Evolutionary conservation across 306 rosid genomes (phyloP).

Genomic region (Oemleria cerasiformis): DNA sequence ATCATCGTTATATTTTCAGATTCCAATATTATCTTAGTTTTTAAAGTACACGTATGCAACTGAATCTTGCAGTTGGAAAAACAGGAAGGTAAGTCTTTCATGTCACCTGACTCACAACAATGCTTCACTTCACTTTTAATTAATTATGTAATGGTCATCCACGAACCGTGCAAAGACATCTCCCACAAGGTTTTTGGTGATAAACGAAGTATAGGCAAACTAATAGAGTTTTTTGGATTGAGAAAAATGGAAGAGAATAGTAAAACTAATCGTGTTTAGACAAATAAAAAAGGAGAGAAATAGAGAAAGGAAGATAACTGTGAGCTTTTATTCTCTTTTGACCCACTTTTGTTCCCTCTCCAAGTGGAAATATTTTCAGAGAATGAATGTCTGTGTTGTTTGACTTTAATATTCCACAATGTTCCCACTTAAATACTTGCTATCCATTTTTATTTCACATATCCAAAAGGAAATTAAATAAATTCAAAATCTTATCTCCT

Average conservation of each 20-base stretch:
- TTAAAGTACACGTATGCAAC: background rate
- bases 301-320: too few relatives aligned
- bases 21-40: background rate
- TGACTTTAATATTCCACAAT: too few relatives aligned
- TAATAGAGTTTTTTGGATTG: too few relatives aligned
- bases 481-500: background rate
- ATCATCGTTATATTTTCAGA: background rate
- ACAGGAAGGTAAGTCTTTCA: background rate
- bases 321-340: too few relatives aligned
- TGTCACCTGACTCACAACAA: background rate
- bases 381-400: too few relatives aligned
- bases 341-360: too few relatives aligned
- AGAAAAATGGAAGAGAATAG: too few relatives aligned
- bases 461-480: background rate
- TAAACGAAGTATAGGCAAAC: constrained; percentile 2
- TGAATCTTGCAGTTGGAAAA: background rate
- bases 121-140: background rate
- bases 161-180: background rate
- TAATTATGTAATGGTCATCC: background rate
- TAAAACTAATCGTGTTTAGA: too few relatives aligned
- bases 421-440: too few relatives aligned
- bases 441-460: background rate
- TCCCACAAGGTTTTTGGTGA: background rate
- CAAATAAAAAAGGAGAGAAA: too few relatives aligned
- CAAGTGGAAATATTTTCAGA: too few relatives aligned